Evolutionary conservation across 2,329 filamentous ascomycete genomes (phyloP).

Genomic region (Leptodontidium sp.): DNA sequence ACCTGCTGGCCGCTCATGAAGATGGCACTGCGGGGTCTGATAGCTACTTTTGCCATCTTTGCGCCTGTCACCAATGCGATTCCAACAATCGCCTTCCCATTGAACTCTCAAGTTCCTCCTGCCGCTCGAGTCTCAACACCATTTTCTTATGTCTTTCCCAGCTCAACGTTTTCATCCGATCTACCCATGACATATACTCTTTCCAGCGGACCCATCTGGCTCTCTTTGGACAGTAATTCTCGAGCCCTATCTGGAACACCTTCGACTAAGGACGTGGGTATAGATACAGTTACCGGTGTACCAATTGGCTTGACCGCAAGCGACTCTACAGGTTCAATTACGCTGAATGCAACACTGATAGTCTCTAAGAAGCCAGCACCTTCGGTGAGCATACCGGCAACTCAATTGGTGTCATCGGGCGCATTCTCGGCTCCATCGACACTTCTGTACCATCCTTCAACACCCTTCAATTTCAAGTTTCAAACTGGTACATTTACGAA

Average conservation of each 20-base stretch:
- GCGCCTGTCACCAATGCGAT: constrained; percentile 43
- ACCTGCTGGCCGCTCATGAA: background rate
- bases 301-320: constrained; percentile 73
- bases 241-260: constrained; percentile 78
- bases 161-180: constrained; percentile 74
- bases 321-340: constrained; percentile 68
- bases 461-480: constrained; percentile 62
- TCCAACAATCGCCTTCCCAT: constrained; percentile 66
- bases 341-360: constrained; percentile 74
- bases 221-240: constrained; percentile 71
- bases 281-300: constrained; percentile 58
- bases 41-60: constrained; percentile 33
- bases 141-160: constrained; percentile 77
- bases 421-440: constrained; percentile 67
- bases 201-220: constrained; percentile 72
- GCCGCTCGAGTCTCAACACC: constrained; percentile 73
- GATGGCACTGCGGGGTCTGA: constrained; percentile 38
- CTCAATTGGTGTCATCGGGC: constrained; percentile 66
- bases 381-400: constrained; percentile 59
- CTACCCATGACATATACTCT: constrained; percentile 72
- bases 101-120: constrained; percentile 85
- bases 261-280: constrained; percentile 57
- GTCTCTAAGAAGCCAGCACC: constrained; percentile 68
- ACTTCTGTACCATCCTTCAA: constrained; percentile 63
- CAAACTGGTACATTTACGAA: constrained; percentile 69